Evolutionary conservation across 2,329 filamentous ascomycete genomes (phyloP).

Genomic region (Clarireedia sp.): DNA sequence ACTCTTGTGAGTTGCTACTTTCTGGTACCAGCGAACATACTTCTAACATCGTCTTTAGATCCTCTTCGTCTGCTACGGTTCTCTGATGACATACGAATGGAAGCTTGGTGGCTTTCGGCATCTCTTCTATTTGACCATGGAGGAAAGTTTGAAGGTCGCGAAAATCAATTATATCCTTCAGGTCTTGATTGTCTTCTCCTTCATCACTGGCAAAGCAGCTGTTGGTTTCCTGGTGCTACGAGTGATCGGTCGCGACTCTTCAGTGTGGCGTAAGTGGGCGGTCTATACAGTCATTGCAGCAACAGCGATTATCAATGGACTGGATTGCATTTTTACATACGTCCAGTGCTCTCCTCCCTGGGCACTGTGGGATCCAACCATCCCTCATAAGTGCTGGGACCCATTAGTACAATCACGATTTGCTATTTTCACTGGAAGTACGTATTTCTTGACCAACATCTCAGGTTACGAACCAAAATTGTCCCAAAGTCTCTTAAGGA

Average conservation of each 20-base stretch:
- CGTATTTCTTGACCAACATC: background rate
- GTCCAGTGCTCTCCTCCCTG: slow-evolving; percentile 1
- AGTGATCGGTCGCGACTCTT: slow-evolving; percentile 3
- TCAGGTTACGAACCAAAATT: no score
- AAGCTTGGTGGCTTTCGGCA: slow-evolving; percentile 6
- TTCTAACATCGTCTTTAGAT: background rate
- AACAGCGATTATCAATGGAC: background rate
- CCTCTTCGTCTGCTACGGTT: background rate
- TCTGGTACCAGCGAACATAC: no score
- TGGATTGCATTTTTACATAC: slow-evolving; percentile 2
- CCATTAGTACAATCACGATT: background rate
- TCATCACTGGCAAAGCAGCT: background rate
- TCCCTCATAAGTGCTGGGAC: slow-evolving; percentile 3
- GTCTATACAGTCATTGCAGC: background rate
- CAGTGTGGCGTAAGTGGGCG: slow-evolving; percentile 3
- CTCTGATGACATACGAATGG: slow-evolving; percentile 3
- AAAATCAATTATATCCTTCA: slow-evolving; percentile 5
- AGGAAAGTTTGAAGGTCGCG: background rate
- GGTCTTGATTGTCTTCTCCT: background rate
- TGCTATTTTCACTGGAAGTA: slow-evolving; percentile 4
- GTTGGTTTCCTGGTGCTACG: slow-evolving; percentile 7
- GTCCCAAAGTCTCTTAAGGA: no score
- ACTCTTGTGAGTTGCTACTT: background rate
- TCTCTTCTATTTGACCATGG: background rate
- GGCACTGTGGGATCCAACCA: slow-evolving; percentile 2